These are phyloP conservation scores for Ananas comosus DNA, from an alignment of 176 grass and related monocot genomes.

Conservation along the genomic window DNA sequence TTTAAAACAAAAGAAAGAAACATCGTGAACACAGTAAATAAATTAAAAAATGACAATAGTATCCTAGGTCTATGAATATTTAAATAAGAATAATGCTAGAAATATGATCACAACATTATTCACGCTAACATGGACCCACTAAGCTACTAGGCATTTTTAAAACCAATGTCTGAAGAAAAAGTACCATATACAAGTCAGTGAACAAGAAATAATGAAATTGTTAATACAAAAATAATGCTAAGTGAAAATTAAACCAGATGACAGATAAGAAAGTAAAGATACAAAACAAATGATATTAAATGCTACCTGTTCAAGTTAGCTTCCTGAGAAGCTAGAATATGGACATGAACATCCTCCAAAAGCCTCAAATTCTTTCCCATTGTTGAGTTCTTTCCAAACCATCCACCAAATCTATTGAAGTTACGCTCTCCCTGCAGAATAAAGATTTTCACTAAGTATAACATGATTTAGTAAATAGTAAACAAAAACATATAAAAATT, in stretches of 20 bases:
- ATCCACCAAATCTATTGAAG: conserved; percentile 99
- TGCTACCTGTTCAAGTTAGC: conserved; percentile 76
- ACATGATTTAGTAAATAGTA: conserved; percentile 10
- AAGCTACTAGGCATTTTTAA: not conserved
- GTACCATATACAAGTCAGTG: too few species aligned
- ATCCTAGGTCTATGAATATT: not conserved
- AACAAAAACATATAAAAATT: conserved; percentile 8
- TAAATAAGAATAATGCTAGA: not conserved
- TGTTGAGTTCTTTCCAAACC: conserved; percentile 94
- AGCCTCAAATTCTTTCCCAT: conserved; percentile 89
- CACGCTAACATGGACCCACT: not conserved
- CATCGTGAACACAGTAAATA: not conserved
- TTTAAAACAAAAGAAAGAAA: conserved; percentile 1
- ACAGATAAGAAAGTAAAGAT: too few species aligned
- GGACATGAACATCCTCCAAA: conserved; percentile 82
- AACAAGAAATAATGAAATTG: too few species aligned
- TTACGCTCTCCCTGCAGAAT: conserved; percentile 83
- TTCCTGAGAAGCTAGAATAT: conserved; percentile 90
- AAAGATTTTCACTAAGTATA: conserved; percentile 18
- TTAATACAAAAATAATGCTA: not conserved
- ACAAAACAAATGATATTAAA: not conserved
- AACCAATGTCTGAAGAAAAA: too few species aligned
- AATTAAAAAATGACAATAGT: not conserved
- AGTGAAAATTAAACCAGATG: not conserved
- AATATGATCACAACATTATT: not conserved